Evolutionary conservation across 139 green algal species (phyloP), one percentile per base, ranked within the genome.

Genomic region (Volvox africanus): DNA sequence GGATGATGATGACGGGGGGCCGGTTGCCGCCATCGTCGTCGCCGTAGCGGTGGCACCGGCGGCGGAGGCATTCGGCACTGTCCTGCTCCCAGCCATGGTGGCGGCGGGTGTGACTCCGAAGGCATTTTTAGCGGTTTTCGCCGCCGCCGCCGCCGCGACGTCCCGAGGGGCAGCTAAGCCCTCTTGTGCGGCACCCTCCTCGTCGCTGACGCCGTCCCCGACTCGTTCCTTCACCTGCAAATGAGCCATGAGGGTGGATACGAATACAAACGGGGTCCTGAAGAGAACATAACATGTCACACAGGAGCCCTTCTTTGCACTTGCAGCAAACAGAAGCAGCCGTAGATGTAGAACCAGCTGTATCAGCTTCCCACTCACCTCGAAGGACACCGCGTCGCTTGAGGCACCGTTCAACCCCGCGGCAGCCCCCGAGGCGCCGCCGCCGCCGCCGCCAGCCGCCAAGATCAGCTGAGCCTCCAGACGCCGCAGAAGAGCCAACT

Each of bases 401-500:
- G 24, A 20, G 75, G 30, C 55, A 0, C 26, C 44, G 44, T 55
- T 9, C 44, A 55, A 55, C 5, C 44, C 61, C 30, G 61, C 62
- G 1, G 33, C 62, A 1, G 65, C 82, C 20, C 62, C 82, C 1
- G 67, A 55, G 33, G 36, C 65, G 2, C 61, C 62, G 16, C 30
- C 82, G 62, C 37, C 78, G 9, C 35, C 78, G 36, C 50, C 26
- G 6, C 80, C 28, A 22, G 50, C 80, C 80, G 80, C 33, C 62
- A 36, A 35, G 26, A 65, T 3, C 69, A 90, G 55, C 73, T 84
- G 37, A n/a, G 20, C 20, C 73, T 90, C 86, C 86, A 90, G 30
- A 21, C 86, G 71, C 86, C 73, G 44, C 71, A 90, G 50, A 73
- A 90, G 86, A 22, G 50, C 71, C 68, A 19, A 36, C 37, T 89